These are phyloP conservation scores for Rhypophila decipiens DNA, from an alignment of 495 filamentous ascomycete species.

Conservation along the genomic window DNA sequence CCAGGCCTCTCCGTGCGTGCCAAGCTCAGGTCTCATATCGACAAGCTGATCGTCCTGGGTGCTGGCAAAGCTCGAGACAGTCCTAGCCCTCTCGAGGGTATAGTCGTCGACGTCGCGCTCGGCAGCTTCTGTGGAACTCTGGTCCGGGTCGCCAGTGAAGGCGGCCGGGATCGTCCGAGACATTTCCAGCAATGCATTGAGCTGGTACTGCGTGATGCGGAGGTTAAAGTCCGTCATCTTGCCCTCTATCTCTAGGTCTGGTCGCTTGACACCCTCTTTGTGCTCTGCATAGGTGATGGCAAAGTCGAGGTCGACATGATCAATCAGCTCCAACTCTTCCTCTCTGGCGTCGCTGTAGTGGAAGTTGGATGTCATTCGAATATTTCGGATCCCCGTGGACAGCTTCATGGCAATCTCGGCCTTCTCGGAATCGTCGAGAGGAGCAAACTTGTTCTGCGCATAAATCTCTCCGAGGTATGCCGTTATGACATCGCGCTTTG, in stretches of 20 bases:
- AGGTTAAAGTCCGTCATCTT: conserved; percentile 89
- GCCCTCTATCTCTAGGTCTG: conserved; percentile 87
- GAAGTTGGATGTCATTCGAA: conserved; percentile 83
- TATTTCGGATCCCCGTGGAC: conserved; percentile 84
- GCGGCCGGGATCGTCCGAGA: conserved; percentile 79
- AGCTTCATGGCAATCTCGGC: conserved; percentile 80
- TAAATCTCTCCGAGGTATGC: conserved; percentile 97
- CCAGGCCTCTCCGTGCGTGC: conserved; percentile 63
- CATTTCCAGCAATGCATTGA: conserved; percentile 80
- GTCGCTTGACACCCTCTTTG: conserved; percentile 64
- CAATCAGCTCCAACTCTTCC: conserved; percentile 91
- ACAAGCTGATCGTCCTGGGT: conserved; percentile 38
- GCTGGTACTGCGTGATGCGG: conserved; percentile 79
- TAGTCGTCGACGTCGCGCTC: conserved; percentile 41
- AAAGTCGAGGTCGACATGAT: conserved; percentile 91
- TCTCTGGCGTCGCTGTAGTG: conserved; percentile 64
- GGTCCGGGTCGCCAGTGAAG: conserved; percentile 70
- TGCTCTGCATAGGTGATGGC: conserved; percentile 88
- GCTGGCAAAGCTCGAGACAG: conserved; percentile 38
- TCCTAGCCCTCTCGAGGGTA: conserved; percentile 41
- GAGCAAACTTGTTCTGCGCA: conserved; percentile 83
- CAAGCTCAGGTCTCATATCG: conserved; percentile 60
- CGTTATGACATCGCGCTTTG: conserved; percentile 71
- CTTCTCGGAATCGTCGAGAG: conserved; percentile 63
- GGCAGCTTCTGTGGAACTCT: conserved; percentile 54